These are phyloP conservation scores for Neurospora terricola DNA, from an alignment of 495 filamentous ascomycete species.

Conservation along the genomic window DNA sequence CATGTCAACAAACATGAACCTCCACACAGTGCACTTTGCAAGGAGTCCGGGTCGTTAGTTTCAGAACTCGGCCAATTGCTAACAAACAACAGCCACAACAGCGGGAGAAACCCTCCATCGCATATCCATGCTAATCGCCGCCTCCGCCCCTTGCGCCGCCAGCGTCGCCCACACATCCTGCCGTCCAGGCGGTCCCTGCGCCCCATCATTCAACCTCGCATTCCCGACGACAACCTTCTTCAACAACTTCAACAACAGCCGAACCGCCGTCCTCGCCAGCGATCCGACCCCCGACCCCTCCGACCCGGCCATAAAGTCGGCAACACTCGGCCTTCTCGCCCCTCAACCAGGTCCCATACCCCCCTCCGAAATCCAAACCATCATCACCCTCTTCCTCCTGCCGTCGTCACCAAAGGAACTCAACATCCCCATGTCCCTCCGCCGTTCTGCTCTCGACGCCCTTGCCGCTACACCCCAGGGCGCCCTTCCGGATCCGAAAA, in stretches of 20 bases:
- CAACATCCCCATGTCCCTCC: slow-evolving; percentile 29
- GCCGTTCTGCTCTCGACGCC: slow-evolving; percentile 18
- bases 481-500: slow-evolving; percentile 16
- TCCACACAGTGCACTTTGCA: not conserved
- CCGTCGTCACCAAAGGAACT: slow-evolving; percentile 30
- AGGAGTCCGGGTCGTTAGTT: not conserved
- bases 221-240: not conserved
- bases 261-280: slow-evolving; percentile 1
- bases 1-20: not conserved
- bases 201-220: not conserved
- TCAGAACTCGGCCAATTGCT: not conserved
- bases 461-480: slow-evolving; percentile 4
- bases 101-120: slow-evolving; percentile 22
- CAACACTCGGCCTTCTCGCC: slow-evolving; percentile 1
- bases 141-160: slow-evolving; percentile 19
- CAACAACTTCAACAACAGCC: slow-evolving; percentile 5
- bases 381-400: slow-evolving; percentile 27
- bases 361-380: slow-evolving; percentile 23
- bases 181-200: not conserved
- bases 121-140: slow-evolving; percentile 25
- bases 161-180: not conserved
- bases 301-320: not conserved
- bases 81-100: not conserved
- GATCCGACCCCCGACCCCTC: not conserved
- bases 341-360: slow-evolving; percentile 1